Evolutionary conservation across 2,329 filamentous ascomycete genomes (phyloP).

Genomic region (Metarhizium sp.): DNA sequence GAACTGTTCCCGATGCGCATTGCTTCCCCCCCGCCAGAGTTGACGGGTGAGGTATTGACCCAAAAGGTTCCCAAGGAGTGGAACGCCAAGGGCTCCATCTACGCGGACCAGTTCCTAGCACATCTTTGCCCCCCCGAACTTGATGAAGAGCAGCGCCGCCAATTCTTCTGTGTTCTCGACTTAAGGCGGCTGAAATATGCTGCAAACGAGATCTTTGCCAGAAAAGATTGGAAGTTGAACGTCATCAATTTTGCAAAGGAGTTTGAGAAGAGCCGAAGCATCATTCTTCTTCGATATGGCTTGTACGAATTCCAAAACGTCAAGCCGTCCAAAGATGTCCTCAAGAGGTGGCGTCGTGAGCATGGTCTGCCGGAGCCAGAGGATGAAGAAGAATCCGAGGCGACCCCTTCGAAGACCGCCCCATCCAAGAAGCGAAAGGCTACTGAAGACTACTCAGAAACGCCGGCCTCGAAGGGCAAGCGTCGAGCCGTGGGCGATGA

Average conservation of each 20-base stretch:
- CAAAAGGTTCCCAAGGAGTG: slow-evolving; percentile 44
- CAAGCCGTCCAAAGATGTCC: slow-evolving; percentile 46
- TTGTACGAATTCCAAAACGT: slow-evolving; percentile 55
- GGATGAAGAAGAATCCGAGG: slow-evolving; percentile 28
- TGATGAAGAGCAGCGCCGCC: slow-evolving; percentile 49
- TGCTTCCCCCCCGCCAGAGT: slow-evolving; percentile 43
- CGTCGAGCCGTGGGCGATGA: slow-evolving; percentile 35
- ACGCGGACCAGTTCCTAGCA: slow-evolving; percentile 49
- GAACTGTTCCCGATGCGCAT: slow-evolving; percentile 52
- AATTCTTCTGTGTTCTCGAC: slow-evolving; percentile 56
- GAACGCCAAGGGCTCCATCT: slow-evolving; percentile 43
- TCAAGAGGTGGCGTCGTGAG: slow-evolving; percentile 49
- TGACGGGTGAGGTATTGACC: slow-evolving; percentile 45
- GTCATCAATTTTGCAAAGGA: slow-evolving; percentile 54
- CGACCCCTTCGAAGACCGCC: slow-evolving; percentile 16
- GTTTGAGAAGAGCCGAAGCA: slow-evolving; percentile 53
- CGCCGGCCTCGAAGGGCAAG: slow-evolving; percentile 35
- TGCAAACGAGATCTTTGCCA: slow-evolving; percentile 49
- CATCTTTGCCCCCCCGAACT: slow-evolving; percentile 48
- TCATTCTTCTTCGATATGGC: slow-evolving; percentile 52
- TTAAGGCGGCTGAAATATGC: slow-evolving; percentile 52
- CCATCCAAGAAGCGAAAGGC: slow-evolving; percentile 48
- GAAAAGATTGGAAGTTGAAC: slow-evolving; percentile 55
- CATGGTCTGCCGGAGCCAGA: slow-evolving; percentile 43
- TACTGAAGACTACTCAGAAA: slow-evolving; percentile 36